phyloP scores from a whole-genome alignment of 139 green algal species.

The Trebouxia sp. region DNA sequence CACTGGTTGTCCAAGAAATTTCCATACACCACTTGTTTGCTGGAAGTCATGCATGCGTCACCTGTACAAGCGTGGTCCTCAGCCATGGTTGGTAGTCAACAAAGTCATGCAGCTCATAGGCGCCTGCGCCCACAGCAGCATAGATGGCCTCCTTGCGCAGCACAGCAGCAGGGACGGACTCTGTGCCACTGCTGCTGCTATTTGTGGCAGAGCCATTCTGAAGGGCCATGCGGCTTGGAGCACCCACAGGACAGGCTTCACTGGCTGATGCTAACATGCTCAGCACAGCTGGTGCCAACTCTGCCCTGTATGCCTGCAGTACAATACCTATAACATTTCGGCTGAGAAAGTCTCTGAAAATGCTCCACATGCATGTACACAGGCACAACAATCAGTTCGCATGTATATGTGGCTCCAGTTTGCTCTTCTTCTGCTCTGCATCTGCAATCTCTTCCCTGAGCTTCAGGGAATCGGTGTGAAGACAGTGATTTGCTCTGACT shows the following conservation, averaged over 20 bases:
- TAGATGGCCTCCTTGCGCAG: conserved; percentile 87
- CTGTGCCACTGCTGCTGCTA: not conserved
- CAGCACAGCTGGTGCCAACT: conserved; percentile 63
- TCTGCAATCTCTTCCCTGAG: no score
- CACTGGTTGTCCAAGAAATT: no score
- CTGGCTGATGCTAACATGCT: conserved; percentile 42
- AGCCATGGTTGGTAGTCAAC: conserved; percentile 74
- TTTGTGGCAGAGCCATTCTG: conserved; percentile 30
- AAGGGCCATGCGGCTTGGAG: conserved; percentile 35
- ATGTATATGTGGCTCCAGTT: no score
- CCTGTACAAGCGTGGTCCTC: conserved; percentile 42
- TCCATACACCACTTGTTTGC: no score
- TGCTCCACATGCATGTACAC: no score
- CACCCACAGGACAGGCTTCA: conserved; percentile 41
- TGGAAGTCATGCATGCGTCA: not conserved
- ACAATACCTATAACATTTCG: not conserved
- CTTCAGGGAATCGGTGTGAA: no score
- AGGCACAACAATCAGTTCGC: no score
- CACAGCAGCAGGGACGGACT: conserved; percentile 38
- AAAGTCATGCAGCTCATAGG: conserved; percentile 84
- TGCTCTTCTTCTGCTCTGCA: no score
- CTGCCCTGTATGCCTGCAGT: conserved; percentile 53
- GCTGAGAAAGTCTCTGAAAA: no score
- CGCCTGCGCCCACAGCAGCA: conserved; percentile 65
- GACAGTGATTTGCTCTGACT: no score